Conservation (phyloP, 257 asterid species). For the Nicotiana knightiana region DNA sequence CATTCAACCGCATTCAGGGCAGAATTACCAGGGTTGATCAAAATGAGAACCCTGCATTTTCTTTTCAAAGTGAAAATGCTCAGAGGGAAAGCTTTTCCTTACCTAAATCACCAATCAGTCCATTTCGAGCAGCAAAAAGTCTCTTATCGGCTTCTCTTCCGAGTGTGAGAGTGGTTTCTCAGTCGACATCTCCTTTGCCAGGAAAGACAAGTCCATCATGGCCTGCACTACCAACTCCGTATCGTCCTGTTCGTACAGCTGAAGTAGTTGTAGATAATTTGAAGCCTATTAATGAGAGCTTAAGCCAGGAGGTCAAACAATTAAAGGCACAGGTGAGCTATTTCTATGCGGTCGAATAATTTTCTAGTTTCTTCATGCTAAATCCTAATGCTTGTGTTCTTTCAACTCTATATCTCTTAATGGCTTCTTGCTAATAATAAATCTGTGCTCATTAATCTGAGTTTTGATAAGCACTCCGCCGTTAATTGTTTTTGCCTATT, state of each 20-base stretch:
- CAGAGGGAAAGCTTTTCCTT: constrained; percentile 45
- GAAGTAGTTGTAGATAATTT: constrained; percentile 37
- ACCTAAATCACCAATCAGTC: constrained; percentile 46
- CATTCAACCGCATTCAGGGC: constrained; percentile 43
- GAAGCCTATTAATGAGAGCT: constrained; percentile 32
- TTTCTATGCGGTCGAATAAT: not conserved
- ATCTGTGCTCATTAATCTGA: not conserved
- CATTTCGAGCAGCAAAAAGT: constrained; percentile 28
- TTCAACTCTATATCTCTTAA: not conserved
- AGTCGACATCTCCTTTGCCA: constrained; percentile 52
- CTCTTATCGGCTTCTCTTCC: constrained; percentile 39
- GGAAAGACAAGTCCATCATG: constrained; percentile 38
- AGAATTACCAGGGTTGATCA: constrained; percentile 30
- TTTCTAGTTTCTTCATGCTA: not conserved
- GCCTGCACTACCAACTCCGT: constrained; percentile 27
- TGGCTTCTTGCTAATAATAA: not conserved
- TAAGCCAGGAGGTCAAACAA: constrained; percentile 51
- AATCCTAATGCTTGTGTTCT: not conserved
- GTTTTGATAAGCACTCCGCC: not conserved
- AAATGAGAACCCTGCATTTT: constrained; percentile 32
- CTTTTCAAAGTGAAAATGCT: constrained; percentile 34
- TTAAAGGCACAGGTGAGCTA: constrained; percentile 64
- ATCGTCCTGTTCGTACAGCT: constrained; percentile 24
- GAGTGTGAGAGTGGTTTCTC: constrained; percentile 40
- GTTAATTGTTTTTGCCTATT: not conserved